phyloP scores from a whole-genome alignment of 2,329 filamentous ascomycete species.

The Acephala macrosclerotiorum region DNA sequence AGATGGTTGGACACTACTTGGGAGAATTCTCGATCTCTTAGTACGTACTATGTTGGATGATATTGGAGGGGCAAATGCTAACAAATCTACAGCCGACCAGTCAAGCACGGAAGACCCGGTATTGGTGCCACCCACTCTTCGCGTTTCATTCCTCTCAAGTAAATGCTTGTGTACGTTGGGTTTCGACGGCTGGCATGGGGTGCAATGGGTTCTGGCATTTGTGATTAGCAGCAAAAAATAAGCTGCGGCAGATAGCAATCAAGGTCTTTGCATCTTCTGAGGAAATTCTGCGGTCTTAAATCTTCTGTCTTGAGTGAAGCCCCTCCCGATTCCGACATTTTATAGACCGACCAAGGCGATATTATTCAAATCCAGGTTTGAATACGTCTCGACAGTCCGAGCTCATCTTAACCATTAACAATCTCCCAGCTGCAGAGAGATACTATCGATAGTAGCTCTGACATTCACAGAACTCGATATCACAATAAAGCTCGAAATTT shows the following conservation, averaged over 20 bases:
- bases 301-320: neutral
- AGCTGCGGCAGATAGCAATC: slow-evolving; percentile 34
- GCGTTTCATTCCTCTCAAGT: slow-evolving; percentile 99
- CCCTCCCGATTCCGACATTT: neutral
- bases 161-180: slow-evolving; percentile 52
- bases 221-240: slow-evolving; percentile 27
- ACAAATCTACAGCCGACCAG: slow-evolving; percentile 81
- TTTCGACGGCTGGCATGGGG: slow-evolving; percentile 33
- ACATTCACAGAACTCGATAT: too few relatives aligned
- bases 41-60: slow-evolving; percentile 64
- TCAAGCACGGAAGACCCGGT: slow-evolving; percentile 99
- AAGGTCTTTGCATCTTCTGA: slow-evolving; percentile 26
- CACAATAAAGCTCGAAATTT: too few relatives aligned
- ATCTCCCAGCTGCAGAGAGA: too few relatives aligned
- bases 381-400: too few relatives aligned
- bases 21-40: slow-evolving; percentile 99
- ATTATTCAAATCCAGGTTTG: neutral
- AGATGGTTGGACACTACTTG: slow-evolving; percentile 99
- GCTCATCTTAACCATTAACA: too few relatives aligned
- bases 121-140: slow-evolving; percentile 99
- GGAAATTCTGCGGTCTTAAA: neutral
- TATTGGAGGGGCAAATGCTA: slow-evolving; percentile 48
- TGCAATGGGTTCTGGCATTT: slow-evolving; percentile 35
- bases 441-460: too few relatives aligned
- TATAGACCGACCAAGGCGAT: neutral